phyloP scores from a whole-genome alignment of 148 eudicot species.

The Heliamphora exappendiculata region DNA sequence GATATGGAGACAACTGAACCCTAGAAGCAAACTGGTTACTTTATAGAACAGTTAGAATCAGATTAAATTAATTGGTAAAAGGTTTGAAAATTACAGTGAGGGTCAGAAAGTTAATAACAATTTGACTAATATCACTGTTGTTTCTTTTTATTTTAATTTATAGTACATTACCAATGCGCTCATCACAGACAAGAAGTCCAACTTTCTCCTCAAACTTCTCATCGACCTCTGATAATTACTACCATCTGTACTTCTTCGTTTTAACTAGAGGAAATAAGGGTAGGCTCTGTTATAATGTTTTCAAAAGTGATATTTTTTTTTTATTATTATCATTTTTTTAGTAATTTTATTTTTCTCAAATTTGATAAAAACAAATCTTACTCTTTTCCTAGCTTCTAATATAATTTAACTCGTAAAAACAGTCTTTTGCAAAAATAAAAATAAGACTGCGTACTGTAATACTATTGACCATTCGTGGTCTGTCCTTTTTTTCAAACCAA shows the following conservation, averaged over 20 bases:
- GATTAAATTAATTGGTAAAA: neutral
- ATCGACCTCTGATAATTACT: neutral
- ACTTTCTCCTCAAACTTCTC: slow-evolving; percentile 7
- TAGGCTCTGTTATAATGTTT: too few relatives aligned
- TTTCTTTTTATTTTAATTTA: neutral
- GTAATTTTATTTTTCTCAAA: neutral
- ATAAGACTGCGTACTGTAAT: too few relatives aligned
- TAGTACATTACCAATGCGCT: slow-evolving; percentile 6
- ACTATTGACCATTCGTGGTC: too few relatives aligned
- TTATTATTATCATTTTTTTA: too few relatives aligned
- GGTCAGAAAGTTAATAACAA: neutral
- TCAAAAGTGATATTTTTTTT: too few relatives aligned
- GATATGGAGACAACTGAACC: neutral
- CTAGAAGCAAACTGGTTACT: neutral
- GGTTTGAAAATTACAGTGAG: slow-evolving; percentile 8
- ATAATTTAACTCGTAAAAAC: too few relatives aligned
- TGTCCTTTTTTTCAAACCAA: too few relatives aligned
- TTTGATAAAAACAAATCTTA: neutral
- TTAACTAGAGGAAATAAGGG: too few relatives aligned
- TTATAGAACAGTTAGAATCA: neutral
- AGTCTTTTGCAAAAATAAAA: too few relatives aligned
- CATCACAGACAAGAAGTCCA: neutral
- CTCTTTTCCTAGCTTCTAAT: too few relatives aligned
- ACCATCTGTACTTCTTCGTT: neutral
- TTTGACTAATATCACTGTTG: neutral